Percentiles rank a stretch among this genome's conserved stretches.
phyloP scores from a whole-genome alignment of 768 basidiomycete species.

The Austroboletus eburneus region DNA sequence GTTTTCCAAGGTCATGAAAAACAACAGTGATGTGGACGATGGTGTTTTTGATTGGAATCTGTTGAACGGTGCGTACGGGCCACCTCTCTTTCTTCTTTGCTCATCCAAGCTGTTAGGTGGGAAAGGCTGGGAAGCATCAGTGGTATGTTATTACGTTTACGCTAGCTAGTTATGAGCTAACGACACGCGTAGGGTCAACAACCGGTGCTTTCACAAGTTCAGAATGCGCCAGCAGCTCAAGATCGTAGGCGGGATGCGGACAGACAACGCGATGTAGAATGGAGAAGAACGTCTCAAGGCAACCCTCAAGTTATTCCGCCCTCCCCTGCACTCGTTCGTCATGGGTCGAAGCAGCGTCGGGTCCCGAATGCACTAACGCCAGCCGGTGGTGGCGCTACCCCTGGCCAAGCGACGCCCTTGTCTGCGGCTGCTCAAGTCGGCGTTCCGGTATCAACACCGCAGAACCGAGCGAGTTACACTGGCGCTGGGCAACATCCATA shows the following conservation, averaged over 20 bases:
- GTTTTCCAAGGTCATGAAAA: constrained; percentile 92
- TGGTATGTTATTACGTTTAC: constrained; percentile 44
- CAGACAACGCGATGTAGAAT: constrained; percentile 52
- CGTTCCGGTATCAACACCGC: constrained; percentile 57
- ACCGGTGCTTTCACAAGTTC: constrained; percentile 63
- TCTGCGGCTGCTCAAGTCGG: constrained; percentile 73
- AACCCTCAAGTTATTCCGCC: constrained; percentile 58
- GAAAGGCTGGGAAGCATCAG: constrained; percentile 88
- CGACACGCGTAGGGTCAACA: constrained; percentile 47
- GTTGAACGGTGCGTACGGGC: constrained; percentile 59
- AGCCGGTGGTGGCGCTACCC: constrained; percentile 40
- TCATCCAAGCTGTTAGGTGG: constrained; percentile 49
- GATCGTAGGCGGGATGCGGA: constrained; percentile 59
- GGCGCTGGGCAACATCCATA: constrained; percentile 61
- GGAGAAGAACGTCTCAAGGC: constrained; percentile 58
- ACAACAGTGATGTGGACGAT: constrained; percentile 86
- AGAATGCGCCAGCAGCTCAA: constrained; percentile 46
- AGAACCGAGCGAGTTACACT: constrained; percentile 42
- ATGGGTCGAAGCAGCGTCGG: constrained; percentile 69
- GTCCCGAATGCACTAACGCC: constrained; percentile 58
- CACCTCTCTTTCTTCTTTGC: not conserved
- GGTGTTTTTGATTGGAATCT: constrained; percentile 96
- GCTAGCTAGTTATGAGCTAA: constrained; percentile 7
- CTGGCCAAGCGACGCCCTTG: constrained; percentile 64
- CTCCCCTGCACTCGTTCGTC: constrained; percentile 74